Base-by-base conservation (phyloP, 768 basidiomycete genomes). In the Hygrophoropsis aurantiaca region DNA sequence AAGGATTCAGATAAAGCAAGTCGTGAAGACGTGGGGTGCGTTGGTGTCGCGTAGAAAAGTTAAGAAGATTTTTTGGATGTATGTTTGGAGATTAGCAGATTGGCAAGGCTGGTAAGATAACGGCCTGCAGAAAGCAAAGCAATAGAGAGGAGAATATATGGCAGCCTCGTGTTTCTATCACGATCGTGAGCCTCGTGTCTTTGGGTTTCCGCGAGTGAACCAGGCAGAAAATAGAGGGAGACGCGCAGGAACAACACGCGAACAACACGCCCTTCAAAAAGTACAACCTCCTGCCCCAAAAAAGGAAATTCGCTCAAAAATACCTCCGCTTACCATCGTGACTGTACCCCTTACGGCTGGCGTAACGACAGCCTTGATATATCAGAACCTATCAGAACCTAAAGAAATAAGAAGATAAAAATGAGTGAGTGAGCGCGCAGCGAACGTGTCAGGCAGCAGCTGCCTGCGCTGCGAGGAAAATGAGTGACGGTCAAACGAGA, bases 111-210 rank as follows among this genome's bases (percentile, higher is more conserved):
- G 51, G 40, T 47, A 51, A 54, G 58, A 56, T 50, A 43, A 30
- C 27, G 27, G 27, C 27, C 27, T 30, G 27, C 27, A 58, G 51
- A 46, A 32, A 30, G 44, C 49, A 50, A 47, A 40, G 52, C 48
- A 50, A 49, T 57, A 53, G 53, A 50, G 50, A 46, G 51, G 26
- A 49, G 50, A 57, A 47, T 64, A 62, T 58, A 64, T 65, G 66
- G 53, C 59, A 57, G 73, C 75, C 75, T 77, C 75, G 76, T 77
- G 74, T 66, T 58, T 56, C 56, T 58, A 27, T 58, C 60, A 62
- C 56, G 62, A 63, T 62, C 61, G 53, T 56, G 62, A 57, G 69
- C 75, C 75, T 78, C 76, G 76, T 78, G 76, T 69, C 55, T 64
- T 66, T 70, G 62, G 64, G 71, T 74, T 69, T 67, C 63, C 59